Conservation (phyloP, 257 asterid genomes). For the Anisodus acutangulus region DNA sequence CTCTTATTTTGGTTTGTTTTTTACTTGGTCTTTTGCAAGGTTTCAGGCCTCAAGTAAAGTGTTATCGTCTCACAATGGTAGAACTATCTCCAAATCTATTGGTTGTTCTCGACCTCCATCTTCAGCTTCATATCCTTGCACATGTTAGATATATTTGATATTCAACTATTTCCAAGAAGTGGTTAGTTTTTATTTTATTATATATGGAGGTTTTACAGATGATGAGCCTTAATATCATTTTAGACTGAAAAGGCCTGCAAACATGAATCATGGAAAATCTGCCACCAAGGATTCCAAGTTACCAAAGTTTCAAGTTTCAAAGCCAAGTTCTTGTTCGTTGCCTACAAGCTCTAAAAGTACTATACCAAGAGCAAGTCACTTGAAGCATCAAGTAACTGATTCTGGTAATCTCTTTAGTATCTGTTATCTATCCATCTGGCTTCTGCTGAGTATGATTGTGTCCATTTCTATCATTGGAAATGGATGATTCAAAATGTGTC, state of each 20-base stretch:
- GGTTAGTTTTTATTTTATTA: constrained; percentile 28
- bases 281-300: constrained; percentile 60
- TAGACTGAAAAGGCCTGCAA: constrained; percentile 79
- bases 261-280: constrained; percentile 52
- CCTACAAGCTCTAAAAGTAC: constrained; percentile 45
- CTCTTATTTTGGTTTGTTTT: constrained; percentile 37
- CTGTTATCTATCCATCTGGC: constrained; percentile 31
- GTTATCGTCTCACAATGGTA: constrained; percentile 44
- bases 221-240: constrained; percentile 57
- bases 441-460: not conserved
- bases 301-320: constrained; percentile 63
- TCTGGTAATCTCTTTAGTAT: constrained; percentile 54
- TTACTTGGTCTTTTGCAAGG: not conserved
- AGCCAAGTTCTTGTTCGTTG: constrained; percentile 52
- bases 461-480: constrained; percentile 21
- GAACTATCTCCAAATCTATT: constrained; percentile 45
- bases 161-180: constrained; percentile 10
- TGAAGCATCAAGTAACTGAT: constrained; percentile 60
- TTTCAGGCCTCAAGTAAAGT: constrained; percentile 57
- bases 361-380: constrained; percentile 44
- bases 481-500: constrained; percentile 1
- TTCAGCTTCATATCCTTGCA: constrained; percentile 81
- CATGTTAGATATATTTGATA: constrained; percentile 22
- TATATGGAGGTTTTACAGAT: constrained; percentile 29
- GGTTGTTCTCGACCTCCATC: constrained; percentile 60